phyloP scores from a whole-genome alignment of 75 land plant genomes.

The Larix kaempferi region DNA sequence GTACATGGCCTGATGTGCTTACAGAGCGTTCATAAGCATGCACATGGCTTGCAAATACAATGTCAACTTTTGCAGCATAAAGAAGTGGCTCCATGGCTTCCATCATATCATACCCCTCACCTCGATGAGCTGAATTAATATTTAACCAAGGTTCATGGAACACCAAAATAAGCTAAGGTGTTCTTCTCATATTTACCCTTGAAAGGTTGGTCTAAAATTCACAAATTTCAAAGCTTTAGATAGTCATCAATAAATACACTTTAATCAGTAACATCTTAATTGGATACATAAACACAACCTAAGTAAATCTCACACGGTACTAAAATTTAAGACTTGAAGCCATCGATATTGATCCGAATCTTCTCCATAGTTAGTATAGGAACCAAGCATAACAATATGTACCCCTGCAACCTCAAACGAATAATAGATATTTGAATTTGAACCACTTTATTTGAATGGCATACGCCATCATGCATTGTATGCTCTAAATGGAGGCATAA shows the following conservation, averaged over 20 bases:
- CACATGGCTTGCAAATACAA: conserved; percentile 93
- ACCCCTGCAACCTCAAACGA: conserved; percentile 95
- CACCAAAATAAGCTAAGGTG: conserved; percentile 87
- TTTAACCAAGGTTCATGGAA: conserved; percentile 98
- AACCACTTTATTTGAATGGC: conserved; percentile 95
- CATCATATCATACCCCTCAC: conserved; percentile 90
- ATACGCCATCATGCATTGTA: conserved; percentile 92
- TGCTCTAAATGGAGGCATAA: conserved; percentile 49
- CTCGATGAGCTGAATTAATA: conserved; percentile 81
- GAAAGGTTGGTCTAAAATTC: conserved; percentile 69
- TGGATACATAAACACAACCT: neutral
- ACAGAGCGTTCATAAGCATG: conserved; percentile 99
- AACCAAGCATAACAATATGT: conserved; percentile 94
- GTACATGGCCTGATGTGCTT: conserved; percentile 16
- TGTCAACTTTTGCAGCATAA: conserved; percentile 67
- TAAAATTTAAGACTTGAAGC: conserved; percentile 59
- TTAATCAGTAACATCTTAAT: neutral
- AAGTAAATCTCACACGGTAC: neutral
- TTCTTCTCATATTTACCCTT: conserved; percentile 66
- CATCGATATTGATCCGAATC: conserved; percentile 81
- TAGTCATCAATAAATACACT: neutral
- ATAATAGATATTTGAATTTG: conserved; percentile 89
- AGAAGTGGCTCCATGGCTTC: conserved; percentile 75
- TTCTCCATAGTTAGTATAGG: conserved; percentile 74
- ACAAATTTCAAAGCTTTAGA: neutral